Evolutionary conservation across 805 yeast species (phyloP).

Genomic region (Cyberlindnera americana): DNA sequence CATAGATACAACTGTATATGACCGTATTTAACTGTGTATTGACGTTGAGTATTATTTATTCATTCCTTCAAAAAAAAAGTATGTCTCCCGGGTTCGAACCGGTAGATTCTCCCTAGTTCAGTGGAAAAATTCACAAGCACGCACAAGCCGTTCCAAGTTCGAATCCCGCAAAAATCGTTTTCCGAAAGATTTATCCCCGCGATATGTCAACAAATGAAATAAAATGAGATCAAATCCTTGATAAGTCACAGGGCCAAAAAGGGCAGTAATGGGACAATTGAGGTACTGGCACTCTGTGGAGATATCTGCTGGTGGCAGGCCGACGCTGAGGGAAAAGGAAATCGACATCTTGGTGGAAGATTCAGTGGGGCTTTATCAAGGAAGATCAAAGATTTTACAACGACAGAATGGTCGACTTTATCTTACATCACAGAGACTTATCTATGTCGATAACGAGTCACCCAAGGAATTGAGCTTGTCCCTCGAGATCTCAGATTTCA

Average conservation of each 20-base stretch:
- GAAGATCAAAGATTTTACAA: constrained; percentile 55
- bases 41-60: too few species aligned
- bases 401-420: constrained; percentile 77
- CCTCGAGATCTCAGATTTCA: constrained; percentile 42
- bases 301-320: constrained; percentile 36
- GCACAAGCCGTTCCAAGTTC: too few species aligned
- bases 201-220: too few species aligned
- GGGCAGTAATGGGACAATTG: constrained; percentile 15
- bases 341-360: constrained; percentile 49
- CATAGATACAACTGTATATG: too few species aligned
- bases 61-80: too few species aligned
- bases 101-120: too few species aligned
- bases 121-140: background rate
- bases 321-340: constrained; percentile 42
- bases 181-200: background rate
- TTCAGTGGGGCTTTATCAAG: constrained; percentile 75
- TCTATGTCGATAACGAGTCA: constrained; percentile 58
- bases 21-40: too few species aligned
- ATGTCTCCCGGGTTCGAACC: too few species aligned
- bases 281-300: constrained; percentile 35
- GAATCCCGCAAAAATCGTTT: background rate
- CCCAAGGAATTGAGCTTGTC: constrained; percentile 44
- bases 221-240: too few species aligned
- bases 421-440: constrained; percentile 67
- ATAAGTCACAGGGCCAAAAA: too few species aligned